These are phyloP conservation scores for Russula virescens DNA, from an alignment of 768 basidiomycete genomes.

Conservation along the genomic window DNA sequence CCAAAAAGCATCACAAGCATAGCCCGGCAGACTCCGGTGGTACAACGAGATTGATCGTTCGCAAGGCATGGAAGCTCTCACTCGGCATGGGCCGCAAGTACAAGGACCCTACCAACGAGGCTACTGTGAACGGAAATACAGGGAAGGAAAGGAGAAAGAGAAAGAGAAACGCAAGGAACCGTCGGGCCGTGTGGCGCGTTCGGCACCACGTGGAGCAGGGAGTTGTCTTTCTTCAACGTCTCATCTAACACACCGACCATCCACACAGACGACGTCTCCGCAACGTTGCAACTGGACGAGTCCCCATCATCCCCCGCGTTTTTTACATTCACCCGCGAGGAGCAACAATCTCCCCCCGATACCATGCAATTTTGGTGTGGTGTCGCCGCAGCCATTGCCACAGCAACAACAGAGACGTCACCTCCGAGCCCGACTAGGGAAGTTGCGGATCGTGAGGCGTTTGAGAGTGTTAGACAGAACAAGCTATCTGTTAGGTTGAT, in stretches of 20 bases:
- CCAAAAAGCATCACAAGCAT: slow-evolving; percentile 37
- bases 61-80: slow-evolving; percentile 74
- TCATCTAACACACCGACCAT: no score
- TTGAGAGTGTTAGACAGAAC: slow-evolving; percentile 67
- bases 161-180: slow-evolving; percentile 42
- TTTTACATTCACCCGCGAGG: slow-evolving; percentile 49
- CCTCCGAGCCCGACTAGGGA: slow-evolving; percentile 62
- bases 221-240: slow-evolving; percentile 80
- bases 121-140: slow-evolving; percentile 19
- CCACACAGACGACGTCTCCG: slow-evolving; percentile 72
- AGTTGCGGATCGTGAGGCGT: slow-evolving; percentile 61
- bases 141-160: neutral
- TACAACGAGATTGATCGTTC: slow-evolving; percentile 51
- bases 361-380: slow-evolving; percentile 57
- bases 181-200: slow-evolving; percentile 37
- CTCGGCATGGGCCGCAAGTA: slow-evolving; percentile 61
- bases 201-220: slow-evolving; percentile 63
- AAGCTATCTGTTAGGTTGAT: slow-evolving; percentile 86
- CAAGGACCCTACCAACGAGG: slow-evolving; percentile 26
- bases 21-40: slow-evolving; percentile 44
- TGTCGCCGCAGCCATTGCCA: slow-evolving; percentile 24
- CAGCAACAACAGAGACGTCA: slow-evolving; percentile 17
- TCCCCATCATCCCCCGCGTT: slow-evolving; percentile 20
- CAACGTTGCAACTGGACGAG: slow-evolving; percentile 26
- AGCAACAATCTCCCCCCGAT: slow-evolving; percentile 66